These are phyloP conservation scores for Aspergillus kassunensis DNA, from an alignment of 495 filamentous ascomycete genomes.

Conservation along the genomic window DNA sequence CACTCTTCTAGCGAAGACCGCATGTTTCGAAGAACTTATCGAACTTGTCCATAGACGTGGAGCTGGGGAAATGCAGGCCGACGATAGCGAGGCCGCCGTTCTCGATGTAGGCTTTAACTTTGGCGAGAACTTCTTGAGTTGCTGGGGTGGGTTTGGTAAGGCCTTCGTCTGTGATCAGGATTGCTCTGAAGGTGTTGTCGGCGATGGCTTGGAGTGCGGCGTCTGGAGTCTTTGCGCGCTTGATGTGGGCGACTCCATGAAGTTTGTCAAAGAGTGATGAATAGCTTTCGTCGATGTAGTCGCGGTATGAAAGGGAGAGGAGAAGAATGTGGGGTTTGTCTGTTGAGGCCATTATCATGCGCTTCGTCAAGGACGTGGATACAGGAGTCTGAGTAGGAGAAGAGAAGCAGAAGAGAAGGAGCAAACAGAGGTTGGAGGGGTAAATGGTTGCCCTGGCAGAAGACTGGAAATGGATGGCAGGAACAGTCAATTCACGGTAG, in stretches of 20 bases:
- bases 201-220: constrained; percentile 7
- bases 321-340: constrained; percentile 14
- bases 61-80: constrained; percentile 29
- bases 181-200: constrained; percentile 12
- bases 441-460: too few relatives aligned
- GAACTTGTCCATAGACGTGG: constrained; percentile 17
- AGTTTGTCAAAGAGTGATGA: constrained; percentile 11
- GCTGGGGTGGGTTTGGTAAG: constrained; percentile 1
- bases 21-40: constrained; percentile 23
- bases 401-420: too few relatives aligned
- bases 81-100: constrained; percentile 26
- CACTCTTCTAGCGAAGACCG: constrained; percentile 36
- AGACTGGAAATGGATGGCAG: too few relatives aligned
- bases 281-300: constrained; percentile 16
- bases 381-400: too few relatives aligned
- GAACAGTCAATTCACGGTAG: too few relatives aligned
- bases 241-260: constrained; percentile 3
- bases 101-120: constrained; percentile 12
- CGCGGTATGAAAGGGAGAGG: constrained; percentile 15
- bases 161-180: constrained; percentile 21
- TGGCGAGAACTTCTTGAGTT: constrained; percentile 13
- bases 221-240: constrained; percentile 14
- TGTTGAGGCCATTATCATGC: constrained; percentile 13
- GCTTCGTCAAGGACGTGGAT: too few relatives aligned
- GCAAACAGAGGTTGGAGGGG: too few relatives aligned